Conservation (phyloP, 768 basidiomycete species). For the Pisolithus tinctorius region DNA sequence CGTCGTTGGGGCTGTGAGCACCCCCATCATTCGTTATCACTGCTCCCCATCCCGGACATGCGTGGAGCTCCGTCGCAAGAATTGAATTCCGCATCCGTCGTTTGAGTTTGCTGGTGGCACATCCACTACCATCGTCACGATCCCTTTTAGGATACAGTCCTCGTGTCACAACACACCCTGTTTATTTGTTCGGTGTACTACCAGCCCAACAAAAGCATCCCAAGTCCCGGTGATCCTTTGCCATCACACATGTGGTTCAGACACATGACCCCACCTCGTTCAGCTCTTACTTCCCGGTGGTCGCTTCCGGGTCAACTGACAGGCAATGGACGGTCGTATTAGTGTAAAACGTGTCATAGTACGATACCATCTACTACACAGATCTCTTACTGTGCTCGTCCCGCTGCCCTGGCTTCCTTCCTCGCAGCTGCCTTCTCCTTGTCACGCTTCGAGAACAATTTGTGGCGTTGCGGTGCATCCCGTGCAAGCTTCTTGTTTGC, state of each 20-base stretch:
- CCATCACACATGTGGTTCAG: neutral
- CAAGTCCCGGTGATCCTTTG: neutral
- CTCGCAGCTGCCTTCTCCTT: constrained; percentile 57
- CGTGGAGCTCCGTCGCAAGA: neutral
- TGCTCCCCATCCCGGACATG: neutral
- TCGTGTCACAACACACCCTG: neutral
- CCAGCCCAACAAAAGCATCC: too few species aligned
- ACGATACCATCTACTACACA: neutral
- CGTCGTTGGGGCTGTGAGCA: neutral
- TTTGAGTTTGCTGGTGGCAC: neutral
- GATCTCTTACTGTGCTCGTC: constrained; percentile 9
- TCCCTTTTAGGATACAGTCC: neutral
- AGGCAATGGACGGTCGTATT: neutral
- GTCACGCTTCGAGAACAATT: constrained; percentile 78
- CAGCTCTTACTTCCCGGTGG: neutral
- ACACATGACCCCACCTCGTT: neutral
- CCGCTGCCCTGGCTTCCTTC: constrained; percentile 35
- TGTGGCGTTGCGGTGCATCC: constrained; percentile 54
- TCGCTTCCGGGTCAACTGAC: neutral
- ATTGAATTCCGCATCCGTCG: neutral
- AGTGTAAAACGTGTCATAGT: neutral
- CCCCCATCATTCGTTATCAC: neutral
- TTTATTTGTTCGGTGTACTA: neutral
- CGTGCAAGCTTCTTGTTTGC: constrained; percentile 74
- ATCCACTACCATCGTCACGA: neutral